Conservation (phyloP, 257 asterid genomes). For the Solanum clarkiae region DNA sequence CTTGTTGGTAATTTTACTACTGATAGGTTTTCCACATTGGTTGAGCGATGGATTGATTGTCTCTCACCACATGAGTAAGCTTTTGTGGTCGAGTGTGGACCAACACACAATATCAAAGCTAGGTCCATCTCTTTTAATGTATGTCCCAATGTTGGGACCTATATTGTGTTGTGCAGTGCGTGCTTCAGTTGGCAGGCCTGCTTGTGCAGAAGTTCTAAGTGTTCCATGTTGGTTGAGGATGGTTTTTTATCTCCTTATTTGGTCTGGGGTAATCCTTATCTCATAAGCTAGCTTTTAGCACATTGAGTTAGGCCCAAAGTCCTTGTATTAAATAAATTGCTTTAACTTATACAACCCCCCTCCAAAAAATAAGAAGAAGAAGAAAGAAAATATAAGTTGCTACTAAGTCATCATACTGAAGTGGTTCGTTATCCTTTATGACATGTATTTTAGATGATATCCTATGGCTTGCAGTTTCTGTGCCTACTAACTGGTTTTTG, state of each 20-base stretch:
- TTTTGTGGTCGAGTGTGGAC: background rate
- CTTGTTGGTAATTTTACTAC: background rate
- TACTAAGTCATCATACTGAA: background rate
- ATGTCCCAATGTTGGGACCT: background rate
- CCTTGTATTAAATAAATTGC: background rate
- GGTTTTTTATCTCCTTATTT: background rate
- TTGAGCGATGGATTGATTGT: background rate
- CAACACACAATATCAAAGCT: background rate
- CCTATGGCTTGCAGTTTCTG: background rate
- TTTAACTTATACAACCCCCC: background rate
- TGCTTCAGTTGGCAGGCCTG: background rate
- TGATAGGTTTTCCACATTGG: background rate
- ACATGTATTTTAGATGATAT: background rate
- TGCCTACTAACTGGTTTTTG: background rate
- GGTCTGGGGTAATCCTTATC: background rate
- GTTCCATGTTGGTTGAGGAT: background rate
- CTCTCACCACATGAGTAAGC: background rate
- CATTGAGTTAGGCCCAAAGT: background rate
- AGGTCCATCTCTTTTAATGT: background rate
- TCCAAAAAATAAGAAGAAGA: too few species aligned
- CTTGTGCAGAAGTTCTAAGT: background rate
- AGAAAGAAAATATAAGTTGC: conserved; percentile 33
- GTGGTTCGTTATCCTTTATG: background rate
- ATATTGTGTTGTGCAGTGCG: background rate
- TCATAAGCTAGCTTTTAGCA: background rate